These are phyloP conservation scores for Annona squamosa DNA, from an alignment of 164 flowering plant genomes.

Conservation along the genomic window DNA sequence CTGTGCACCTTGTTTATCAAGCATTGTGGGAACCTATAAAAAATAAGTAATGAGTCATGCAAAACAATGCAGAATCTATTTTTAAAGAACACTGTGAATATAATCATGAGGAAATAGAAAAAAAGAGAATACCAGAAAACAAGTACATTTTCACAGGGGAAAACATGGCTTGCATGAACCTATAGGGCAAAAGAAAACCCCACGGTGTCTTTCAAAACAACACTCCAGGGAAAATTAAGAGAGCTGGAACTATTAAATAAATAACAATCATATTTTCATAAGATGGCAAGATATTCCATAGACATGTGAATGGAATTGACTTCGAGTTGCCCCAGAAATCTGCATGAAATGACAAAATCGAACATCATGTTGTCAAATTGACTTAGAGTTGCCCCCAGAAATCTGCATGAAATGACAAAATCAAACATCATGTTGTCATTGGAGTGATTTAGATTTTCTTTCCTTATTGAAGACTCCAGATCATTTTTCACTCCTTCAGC, in stretches of 20 bases:
- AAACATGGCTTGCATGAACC: not conserved
- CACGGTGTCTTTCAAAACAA: too few species aligned
- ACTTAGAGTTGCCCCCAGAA: not conserved
- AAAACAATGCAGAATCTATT: not conserved
- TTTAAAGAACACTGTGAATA: not conserved
- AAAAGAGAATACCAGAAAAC: not conserved
- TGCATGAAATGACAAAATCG: not conserved
- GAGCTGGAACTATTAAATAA: too few species aligned
- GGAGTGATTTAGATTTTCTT: too few species aligned
- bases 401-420: not conserved
- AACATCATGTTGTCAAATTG: not conserved
- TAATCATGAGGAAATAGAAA: not conserved
- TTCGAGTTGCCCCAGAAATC: not conserved
- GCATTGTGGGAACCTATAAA: slow-evolving; percentile 72
- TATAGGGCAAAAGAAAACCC: too few species aligned
- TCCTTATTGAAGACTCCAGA: too few species aligned
- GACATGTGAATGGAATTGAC: not conserved
- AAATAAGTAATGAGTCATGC: slow-evolving; percentile 14
- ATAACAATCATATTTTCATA: too few species aligned
- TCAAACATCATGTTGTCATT: too few species aligned
- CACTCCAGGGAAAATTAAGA: too few species aligned
- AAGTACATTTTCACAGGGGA: not conserved
- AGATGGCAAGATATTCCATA: too few species aligned
- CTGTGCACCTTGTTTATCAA: slow-evolving; percentile 94
- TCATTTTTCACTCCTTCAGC: too few species aligned